A percentile compares a stretch with the other conserved stretches of the same genome.
phyloP scores from a whole-genome alignment of 768 basidiomycete species.

The Pleurotus citrinopileatus region DNA sequence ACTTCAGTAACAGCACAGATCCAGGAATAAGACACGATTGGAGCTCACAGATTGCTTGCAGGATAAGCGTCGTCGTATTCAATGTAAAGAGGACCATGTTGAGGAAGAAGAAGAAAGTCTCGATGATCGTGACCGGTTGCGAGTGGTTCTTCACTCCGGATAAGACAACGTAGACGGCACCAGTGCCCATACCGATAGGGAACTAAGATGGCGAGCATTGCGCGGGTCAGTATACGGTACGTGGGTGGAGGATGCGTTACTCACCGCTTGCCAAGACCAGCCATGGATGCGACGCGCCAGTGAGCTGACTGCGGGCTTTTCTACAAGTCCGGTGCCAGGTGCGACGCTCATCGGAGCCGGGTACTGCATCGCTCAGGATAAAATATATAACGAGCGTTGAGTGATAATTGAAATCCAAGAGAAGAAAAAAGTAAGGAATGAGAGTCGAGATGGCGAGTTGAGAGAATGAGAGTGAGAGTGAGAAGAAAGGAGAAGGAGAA shows the following conservation, averaged over 20 bases:
- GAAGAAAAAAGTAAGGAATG: neutral
- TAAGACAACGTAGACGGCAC: slow-evolving; percentile 45
- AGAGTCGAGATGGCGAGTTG: neutral
- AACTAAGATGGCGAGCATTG: slow-evolving; percentile 25
- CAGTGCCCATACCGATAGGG: slow-evolving; percentile 48
- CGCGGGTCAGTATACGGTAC: neutral
- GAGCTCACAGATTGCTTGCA: slow-evolving; percentile 39
- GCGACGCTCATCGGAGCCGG: neutral
- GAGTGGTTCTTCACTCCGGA: slow-evolving; percentile 36
- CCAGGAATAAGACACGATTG: neutral
- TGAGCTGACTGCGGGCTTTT: slow-evolving; percentile 23
- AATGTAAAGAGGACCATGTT: slow-evolving; percentile 43
- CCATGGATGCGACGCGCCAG: slow-evolving; percentile 45
- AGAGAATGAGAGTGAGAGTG: neutral
- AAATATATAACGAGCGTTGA: slow-evolving; percentile 6
- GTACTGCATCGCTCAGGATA: slow-evolving; percentile 2
- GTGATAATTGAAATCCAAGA: neutral
- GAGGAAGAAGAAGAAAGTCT: slow-evolving; percentile 45
- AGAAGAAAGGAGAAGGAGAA: neutral
- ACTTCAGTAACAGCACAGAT: neutral
- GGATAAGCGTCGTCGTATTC: slow-evolving; percentile 36
- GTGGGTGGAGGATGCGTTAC: slow-evolving; percentile 14
- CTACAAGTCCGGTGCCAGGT: neutral
- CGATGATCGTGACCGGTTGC: slow-evolving; percentile 27
- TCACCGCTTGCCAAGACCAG: slow-evolving; percentile 49